A percentile compares a stretch with the other conserved stretches of the same genome.
These are phyloP conservation scores for Picea abies DNA, from an alignment of 83 land plant species.

Conservation along the genomic window DNA sequence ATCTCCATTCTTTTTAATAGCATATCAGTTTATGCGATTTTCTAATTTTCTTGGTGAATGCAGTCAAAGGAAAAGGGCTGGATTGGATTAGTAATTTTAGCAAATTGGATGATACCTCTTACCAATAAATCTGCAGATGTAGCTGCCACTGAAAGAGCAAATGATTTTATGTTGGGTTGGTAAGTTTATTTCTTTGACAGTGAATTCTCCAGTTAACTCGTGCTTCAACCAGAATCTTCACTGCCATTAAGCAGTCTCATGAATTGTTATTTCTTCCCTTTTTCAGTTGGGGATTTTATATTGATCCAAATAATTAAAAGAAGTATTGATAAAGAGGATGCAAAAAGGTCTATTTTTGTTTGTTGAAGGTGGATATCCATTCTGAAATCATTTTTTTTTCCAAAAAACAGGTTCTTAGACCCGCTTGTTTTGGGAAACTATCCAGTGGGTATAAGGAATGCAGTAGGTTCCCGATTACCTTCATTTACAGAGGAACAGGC, in stretches of 20 bases:
- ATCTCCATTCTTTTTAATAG: too few species aligned
- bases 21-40: background rate
- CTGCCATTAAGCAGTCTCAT: background rate
- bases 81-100: constrained; percentile 34
- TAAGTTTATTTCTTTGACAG: background rate
- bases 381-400: background rate
- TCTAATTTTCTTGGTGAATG: background rate
- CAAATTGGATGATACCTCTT: constrained; percentile 32
- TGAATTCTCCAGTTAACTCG: background rate
- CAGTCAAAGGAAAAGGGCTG: constrained; percentile 35
- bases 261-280: background rate
- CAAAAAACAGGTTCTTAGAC: constrained; percentile 24
- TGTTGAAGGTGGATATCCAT: background rate
- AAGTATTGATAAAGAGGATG: background rate
- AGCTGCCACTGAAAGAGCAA: constrained; percentile 28
- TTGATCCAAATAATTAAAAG: too few species aligned
- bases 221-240: background rate
- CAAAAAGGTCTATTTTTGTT: background rate
- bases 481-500: constrained; percentile 18
- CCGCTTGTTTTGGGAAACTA: constrained; percentile 46
- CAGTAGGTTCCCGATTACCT: constrained; percentile 31
- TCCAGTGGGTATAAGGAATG: constrained; percentile 32
- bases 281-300: background rate
- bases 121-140: constrained; percentile 28
- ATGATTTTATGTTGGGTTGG: constrained; percentile 36